These are phyloP conservation scores for Geotrichum bryndzae DNA, from an alignment of 1,139 yeast species.

Conservation along the genomic window DNA sequence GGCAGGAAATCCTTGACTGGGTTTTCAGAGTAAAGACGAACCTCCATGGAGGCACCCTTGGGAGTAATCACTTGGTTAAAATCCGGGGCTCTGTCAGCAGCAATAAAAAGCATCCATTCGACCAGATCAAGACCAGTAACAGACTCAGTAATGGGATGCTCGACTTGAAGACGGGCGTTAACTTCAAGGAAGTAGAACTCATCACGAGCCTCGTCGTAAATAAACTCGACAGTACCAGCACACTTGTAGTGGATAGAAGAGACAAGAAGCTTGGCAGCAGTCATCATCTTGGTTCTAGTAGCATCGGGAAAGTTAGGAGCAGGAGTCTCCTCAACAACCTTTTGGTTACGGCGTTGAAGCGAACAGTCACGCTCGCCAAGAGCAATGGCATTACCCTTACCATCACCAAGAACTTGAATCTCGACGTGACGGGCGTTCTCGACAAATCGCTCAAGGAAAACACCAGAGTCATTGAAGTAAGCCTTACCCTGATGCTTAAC, in stretches of 20 bases:
- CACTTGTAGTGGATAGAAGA: constrained; percentile 80
- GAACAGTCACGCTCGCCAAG: constrained; percentile 97
- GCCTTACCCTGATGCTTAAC: constrained; percentile 92
- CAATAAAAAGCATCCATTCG: constrained; percentile 92
- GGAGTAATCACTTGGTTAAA: constrained; percentile 53
- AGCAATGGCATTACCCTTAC: constrained; percentile 84
- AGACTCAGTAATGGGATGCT: constrained; percentile 94
- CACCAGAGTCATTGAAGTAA: constrained; percentile 92
- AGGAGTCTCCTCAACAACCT: constrained; percentile 94
- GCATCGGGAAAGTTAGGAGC: constrained; percentile 85
- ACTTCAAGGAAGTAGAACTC: constrained; percentile 93
- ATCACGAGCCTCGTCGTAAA: constrained; percentile 77
- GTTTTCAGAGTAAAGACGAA: constrained; percentile 91
- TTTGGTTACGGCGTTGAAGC: constrained; percentile 92
- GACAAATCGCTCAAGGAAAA: constrained; percentile 86
- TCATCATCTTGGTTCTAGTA: constrained; percentile 69
- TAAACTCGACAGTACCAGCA: constrained; percentile 96
- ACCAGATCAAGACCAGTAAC: constrained; percentile 92
- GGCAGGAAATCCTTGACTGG: constrained; percentile 94
- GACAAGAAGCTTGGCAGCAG: constrained; percentile 79
- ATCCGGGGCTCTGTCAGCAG: constrained; percentile 83
- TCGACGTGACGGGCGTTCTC: constrained; percentile 95
- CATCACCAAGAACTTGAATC: constrained; percentile 94
- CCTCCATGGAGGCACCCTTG: constrained; percentile 92
- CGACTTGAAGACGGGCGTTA: constrained; percentile 94